Conservation (phyloP, 2,329 filamentous ascomycete genomes). For the Pseudogymnoascus sp. region DNA sequence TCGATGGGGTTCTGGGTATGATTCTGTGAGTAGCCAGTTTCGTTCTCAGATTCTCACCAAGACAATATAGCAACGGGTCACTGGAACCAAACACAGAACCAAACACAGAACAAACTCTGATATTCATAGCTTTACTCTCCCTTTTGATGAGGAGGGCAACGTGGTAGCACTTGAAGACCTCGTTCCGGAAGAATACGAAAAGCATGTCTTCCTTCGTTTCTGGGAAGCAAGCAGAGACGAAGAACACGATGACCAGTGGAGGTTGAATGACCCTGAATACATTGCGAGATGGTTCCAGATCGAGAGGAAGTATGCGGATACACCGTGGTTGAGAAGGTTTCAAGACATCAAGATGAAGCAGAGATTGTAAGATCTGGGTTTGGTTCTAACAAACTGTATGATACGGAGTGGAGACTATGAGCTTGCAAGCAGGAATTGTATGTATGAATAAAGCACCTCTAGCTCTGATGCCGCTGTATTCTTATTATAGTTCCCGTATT, state of each 20-base stretch:
- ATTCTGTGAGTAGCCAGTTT: background rate
- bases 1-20: background rate
- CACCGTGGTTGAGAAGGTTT: background rate
- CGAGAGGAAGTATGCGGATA: slow-evolving; percentile 4
- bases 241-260: slow-evolving; percentile 3
- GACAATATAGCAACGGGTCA: background rate
- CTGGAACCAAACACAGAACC: background rate
- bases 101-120: background rate
- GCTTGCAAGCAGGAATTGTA: background rate
- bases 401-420: background rate
- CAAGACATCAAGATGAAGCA: background rate
- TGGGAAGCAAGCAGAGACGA: background rate
- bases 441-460: background rate
- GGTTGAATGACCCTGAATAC: background rate
- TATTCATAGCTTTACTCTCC: background rate
- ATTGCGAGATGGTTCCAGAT: slow-evolving; percentile 1
- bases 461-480: background rate
- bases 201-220: background rate
- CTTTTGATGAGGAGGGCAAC: background rate
- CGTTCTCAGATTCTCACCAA: background rate
- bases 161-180: background rate
- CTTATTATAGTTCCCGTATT: background rate
- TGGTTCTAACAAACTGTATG: background rate
- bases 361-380: background rate
- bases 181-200: background rate